Conservation (phyloP, 805 yeast genomes). For the Priceomyces fermenticarens region DNA sequence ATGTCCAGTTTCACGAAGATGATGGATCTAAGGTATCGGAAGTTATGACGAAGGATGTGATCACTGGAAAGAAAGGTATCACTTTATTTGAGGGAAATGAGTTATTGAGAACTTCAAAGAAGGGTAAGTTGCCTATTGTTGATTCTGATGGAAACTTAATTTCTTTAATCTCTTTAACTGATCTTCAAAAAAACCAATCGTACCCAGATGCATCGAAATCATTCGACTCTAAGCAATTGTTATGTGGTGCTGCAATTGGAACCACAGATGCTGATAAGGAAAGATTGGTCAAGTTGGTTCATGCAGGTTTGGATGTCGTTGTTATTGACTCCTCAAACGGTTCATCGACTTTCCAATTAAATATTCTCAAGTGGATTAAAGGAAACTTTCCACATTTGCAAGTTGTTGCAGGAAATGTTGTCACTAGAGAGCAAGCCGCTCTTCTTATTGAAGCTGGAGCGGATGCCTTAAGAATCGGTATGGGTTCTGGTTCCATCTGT, state of each 20-base stretch:
- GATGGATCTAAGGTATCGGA: constrained; percentile 59
- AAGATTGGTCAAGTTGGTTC: constrained; percentile 81
- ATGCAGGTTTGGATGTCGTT: constrained; percentile 96
- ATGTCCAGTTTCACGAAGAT: constrained; percentile 89
- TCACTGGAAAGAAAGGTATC: constrained; percentile 82
- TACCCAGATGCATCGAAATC: constrained; percentile 96
- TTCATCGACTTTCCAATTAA: constrained; percentile 90
- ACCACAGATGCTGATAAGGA: constrained; percentile 85
- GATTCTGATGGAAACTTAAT: constrained; percentile 74
- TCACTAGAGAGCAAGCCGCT: constrained; percentile 98
- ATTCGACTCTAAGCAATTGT: constrained; percentile 85
- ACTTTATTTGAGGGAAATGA: constrained; percentile 84
- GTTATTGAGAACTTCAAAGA: constrained; percentile 86
- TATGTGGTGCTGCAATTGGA: constrained; percentile 99
- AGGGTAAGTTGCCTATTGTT: constrained; percentile 95
- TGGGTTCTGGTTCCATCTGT: constrained; percentile 99
- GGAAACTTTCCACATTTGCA: constrained; percentile 71
- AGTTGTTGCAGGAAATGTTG: constrained; percentile 97
- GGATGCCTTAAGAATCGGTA: constrained; percentile 97
- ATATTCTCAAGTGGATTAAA: constrained; percentile 92
- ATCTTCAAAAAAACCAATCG: constrained; percentile 90
- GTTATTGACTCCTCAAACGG: constrained; percentile 96
- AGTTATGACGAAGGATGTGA: constrained; percentile 86
- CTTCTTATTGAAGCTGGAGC: constrained; percentile 92
- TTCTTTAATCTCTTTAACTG: constrained; percentile 90